Percentiles rank a stretch among this genome's conserved stretches.
Conservation (phyloP, 2,329 filamentous ascomycete species). For the Penicillium sp. region DNA sequence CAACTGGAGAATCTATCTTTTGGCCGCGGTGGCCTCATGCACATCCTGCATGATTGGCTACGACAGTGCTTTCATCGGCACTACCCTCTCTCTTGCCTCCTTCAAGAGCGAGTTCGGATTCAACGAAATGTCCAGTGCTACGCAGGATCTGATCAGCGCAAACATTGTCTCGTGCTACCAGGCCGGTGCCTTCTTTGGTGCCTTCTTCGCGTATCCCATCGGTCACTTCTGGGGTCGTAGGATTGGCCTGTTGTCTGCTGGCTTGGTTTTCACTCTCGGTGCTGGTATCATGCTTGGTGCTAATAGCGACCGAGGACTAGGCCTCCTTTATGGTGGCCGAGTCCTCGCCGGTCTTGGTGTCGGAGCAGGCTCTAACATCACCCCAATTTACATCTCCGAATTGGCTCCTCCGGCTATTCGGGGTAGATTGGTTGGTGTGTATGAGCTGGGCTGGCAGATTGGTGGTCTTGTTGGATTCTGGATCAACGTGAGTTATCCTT, state of each 20-base stretch:
- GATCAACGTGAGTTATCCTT: constrained; percentile 35
- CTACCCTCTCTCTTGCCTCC: constrained; percentile 60
- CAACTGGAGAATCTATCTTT: constrained; percentile 52
- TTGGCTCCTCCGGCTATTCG: constrained; percentile 51
- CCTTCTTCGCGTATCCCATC: constrained; percentile 58
- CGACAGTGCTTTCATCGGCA: constrained; percentile 71
- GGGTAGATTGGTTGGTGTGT: constrained; percentile 51
- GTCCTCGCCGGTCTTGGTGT: constrained; percentile 52
- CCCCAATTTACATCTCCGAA: constrained; percentile 54
- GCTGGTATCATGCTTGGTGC: constrained; percentile 64
- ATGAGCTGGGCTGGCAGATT: constrained; percentile 50
- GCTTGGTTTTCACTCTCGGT: constrained; percentile 58
- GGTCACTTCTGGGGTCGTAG: constrained; percentile 61
- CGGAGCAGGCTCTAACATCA: constrained; percentile 49
- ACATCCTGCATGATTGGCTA: constrained; percentile 54
- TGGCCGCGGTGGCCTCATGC: constrained; percentile 48
- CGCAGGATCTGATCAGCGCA: constrained; percentile 50
- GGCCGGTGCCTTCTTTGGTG: constrained; percentile 74
- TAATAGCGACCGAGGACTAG: constrained; percentile 54
- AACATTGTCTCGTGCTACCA: constrained; percentile 78
- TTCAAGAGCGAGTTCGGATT: constrained; percentile 63
- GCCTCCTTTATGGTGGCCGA: constrained; percentile 50
- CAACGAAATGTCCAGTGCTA: constrained; percentile 33
- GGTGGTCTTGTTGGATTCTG: constrained; percentile 46
- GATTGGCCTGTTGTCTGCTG: constrained; percentile 54